Evolutionary conservation across 768 basidiomycete species (phyloP), one percentile per base, ranked within the genome.

Genomic region (Imleria badia): DNA sequence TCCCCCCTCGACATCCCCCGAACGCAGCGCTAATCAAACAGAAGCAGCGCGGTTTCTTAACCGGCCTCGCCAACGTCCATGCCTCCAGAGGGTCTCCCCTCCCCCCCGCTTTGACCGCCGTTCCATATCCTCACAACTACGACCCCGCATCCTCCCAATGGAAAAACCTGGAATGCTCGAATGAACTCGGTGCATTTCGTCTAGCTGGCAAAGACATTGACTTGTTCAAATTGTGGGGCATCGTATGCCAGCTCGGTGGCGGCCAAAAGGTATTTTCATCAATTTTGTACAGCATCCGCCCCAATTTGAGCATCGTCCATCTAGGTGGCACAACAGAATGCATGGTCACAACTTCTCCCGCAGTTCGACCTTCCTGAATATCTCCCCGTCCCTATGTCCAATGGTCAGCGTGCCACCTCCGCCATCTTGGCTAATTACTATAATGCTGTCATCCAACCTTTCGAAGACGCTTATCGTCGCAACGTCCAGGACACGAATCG

Each of bases 201-300:
- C 64, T 93, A 19, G 86, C 83, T 3, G 88, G 87, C 17, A 86
- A 80, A 67, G 89, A 91, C 60, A 72, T 93, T 42, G 86, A 89
- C 66, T 68, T 93, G n/a, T 85, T 87, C 69, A 87, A 78, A 64
- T 71, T 93, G 11, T 92, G 86, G 84, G 76, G 76, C 13, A 56
- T 81, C 39, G 85, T 89, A 42, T 72, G 73, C 53, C 78, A 82
- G 58, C 61, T 72, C 34, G 91, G 91, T 23, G 90, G 90, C 29
- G 75, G 76, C 17, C 68, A 72, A 57, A 81, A 78, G 63, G 91
- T 91, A 72, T 63, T 80, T 74, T 49, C 19, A 40, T 62, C 54
- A 43, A 47, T 49, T 23, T 44, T 54, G 47, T 45, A 31, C 52
- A 52, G 60, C 57, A 23, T 55, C 55, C 56, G 41, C 48, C 48